These are phyloP conservation scores for Trichoderma semiorbis DNA, from an alignment of 2,329 filamentous ascomycete species.

Conservation along the genomic window DNA sequence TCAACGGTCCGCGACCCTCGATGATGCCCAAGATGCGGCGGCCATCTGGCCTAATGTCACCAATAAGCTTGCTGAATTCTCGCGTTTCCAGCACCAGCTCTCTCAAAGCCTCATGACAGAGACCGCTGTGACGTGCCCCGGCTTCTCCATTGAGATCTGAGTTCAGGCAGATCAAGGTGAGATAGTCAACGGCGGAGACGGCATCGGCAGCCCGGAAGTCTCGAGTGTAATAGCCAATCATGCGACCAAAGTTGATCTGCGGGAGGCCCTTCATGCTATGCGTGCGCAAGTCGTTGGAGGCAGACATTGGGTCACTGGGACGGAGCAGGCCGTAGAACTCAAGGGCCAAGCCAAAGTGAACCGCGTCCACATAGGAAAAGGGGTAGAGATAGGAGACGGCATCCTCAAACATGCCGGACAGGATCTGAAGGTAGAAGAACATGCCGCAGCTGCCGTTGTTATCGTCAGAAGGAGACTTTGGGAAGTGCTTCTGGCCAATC, in stretches of 20 bases:
- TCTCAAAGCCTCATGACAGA: slow-evolving; percentile 89
- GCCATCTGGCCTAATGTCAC: slow-evolving; percentile 85
- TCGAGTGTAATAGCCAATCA: slow-evolving; percentile 91
- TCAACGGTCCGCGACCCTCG: slow-evolving; percentile 77
- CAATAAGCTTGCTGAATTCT: slow-evolving; percentile 90
- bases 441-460: slow-evolving; percentile 75
- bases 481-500: slow-evolving; percentile 88
- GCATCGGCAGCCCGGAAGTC: slow-evolving; percentile 92
- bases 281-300: slow-evolving; percentile 66
- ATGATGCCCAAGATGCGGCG: slow-evolving; percentile 82
- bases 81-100: slow-evolving; percentile 95
- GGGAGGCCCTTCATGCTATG: slow-evolving; percentile 66
- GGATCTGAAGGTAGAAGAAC: slow-evolving; percentile 87
- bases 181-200: slow-evolving; percentile 88
- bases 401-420: slow-evolving; percentile 91
- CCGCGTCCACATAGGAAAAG: slow-evolving; percentile 87
- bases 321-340: slow-evolving; percentile 86
- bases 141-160: slow-evolving; percentile 71
- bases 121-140: slow-evolving; percentile 70
- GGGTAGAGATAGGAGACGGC: slow-evolving; percentile 87
- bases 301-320: slow-evolving; percentile 74
- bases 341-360: slow-evolving; percentile 89
- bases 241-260: slow-evolving; percentile 90
- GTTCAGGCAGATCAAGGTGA: slow-evolving; percentile 88
- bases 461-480: slow-evolving; percentile 74